These are phyloP conservation scores for Cryptococcus neoformans DNA, from an alignment of 1,284 basidiomycete genomes.

Conservation along the genomic window DNA sequence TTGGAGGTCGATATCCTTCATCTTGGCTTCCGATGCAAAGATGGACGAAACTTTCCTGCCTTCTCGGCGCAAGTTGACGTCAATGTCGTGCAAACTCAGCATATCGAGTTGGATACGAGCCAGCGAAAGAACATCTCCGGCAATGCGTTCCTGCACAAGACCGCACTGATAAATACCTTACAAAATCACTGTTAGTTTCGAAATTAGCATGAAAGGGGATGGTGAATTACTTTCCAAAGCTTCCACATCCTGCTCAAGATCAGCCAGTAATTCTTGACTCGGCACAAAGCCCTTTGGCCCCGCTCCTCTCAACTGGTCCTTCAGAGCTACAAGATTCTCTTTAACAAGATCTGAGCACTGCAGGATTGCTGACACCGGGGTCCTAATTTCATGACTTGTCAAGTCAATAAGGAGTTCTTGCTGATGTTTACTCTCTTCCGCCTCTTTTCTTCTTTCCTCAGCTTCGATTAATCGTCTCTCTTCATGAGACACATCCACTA, in stretches of 20 bases:
- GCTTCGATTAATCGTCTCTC: constrained; percentile 37
- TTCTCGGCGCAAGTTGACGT: constrained; percentile 44
- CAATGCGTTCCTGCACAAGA: constrained; percentile 50
- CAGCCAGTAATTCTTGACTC: constrained; percentile 32
- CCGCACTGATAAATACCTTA: constrained; percentile 42
- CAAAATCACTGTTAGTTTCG: background rate
- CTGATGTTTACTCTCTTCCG: constrained; percentile 41
- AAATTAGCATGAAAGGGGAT: background rate
- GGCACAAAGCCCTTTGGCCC: constrained; percentile 33
- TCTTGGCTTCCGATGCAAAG: constrained; percentile 40
- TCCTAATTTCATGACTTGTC: constrained; percentile 47
- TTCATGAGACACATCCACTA: constrained; percentile 40
- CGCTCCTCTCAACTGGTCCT: constrained; percentile 29
- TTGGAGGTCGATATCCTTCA: constrained; percentile 33
- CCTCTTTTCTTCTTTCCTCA: constrained; percentile 35
- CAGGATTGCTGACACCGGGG: constrained; percentile 45
- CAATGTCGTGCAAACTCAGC: constrained; percentile 39
- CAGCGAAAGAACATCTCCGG: constrained; percentile 50
- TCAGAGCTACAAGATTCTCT: constrained; percentile 39
- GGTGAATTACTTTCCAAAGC: constrained; percentile 34
- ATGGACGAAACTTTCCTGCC: constrained; percentile 37
- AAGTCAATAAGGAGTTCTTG: constrained; percentile 48
- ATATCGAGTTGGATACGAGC: constrained; percentile 50
- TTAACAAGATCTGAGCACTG: constrained; percentile 46
- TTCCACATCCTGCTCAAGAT: constrained; percentile 48